Conservation (phyloP, 225 moss, liverwort and hornwort genomes). For the Pseudisothecium myosuroides region DNA sequence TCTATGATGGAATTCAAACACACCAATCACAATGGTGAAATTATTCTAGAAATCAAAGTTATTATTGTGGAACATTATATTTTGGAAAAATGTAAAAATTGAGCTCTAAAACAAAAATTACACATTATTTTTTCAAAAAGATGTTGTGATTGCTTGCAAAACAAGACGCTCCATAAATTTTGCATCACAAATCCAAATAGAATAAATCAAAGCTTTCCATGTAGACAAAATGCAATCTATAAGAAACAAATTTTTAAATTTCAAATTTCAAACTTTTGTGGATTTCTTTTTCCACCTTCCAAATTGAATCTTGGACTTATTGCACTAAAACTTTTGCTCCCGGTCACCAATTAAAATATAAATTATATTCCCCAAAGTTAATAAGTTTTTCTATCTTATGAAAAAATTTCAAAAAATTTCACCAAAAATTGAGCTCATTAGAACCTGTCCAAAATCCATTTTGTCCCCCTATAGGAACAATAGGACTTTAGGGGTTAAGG, state of each 20-base stretch:
- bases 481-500: background rate
- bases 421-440: background rate
- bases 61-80: accelerated
- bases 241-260: background rate
- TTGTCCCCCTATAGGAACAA: accelerated
- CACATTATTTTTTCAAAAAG: background rate
- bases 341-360: background rate
- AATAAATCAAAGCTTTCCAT: background rate
- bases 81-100: background rate
- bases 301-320: background rate
- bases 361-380: background rate
- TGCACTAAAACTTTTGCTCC: background rate
- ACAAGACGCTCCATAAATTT: background rate
- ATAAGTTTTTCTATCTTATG: background rate
- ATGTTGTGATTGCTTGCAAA: background rate
- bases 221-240: background rate
- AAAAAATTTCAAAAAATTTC: background rate
- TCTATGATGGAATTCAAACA: background rate
- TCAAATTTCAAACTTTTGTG: background rate
- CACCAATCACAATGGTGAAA: background rate
- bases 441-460: background rate
- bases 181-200: background rate
- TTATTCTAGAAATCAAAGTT: background rate
- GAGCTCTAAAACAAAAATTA: too few relatives aligned
- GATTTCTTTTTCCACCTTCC: accelerated